These are phyloP conservation scores for Penicillium coprophilum DNA, from an alignment of 495 filamentous ascomycete genomes.

Conservation along the genomic window DNA sequence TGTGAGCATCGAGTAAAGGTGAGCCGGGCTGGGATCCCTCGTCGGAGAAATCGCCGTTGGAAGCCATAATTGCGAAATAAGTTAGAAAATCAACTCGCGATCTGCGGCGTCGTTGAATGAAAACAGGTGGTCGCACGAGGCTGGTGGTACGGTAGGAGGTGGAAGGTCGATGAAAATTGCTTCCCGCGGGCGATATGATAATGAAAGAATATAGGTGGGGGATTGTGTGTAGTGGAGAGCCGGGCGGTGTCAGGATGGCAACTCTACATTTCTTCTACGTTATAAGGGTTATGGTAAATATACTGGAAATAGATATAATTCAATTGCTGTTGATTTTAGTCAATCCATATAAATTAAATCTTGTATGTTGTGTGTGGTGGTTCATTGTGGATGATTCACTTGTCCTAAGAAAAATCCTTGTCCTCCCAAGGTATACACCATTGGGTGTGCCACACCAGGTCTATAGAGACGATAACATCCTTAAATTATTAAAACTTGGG, in stretches of 20 bases:
- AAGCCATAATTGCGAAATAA: slow-evolving; percentile 55
- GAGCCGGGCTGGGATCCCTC: slow-evolving; percentile 60
- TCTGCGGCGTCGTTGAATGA: slow-evolving; percentile 17
- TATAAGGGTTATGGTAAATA: background rate
- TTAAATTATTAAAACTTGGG: background rate
- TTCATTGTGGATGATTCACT: slow-evolving; percentile 10
- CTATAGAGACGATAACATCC: background rate
- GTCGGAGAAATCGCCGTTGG: slow-evolving; percentile 63
- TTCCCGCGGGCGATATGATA: slow-evolving; percentile 45
- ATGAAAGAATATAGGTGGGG: slow-evolving; percentile 36
- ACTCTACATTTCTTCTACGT: slow-evolving; percentile 7
- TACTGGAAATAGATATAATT: background rate
- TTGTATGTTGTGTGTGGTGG: background rate
- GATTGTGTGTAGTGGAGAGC: slow-evolving; percentile 50
- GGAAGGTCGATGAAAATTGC: slow-evolving; percentile 43
- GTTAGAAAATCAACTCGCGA: slow-evolving; percentile 23
- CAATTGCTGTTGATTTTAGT: background rate
- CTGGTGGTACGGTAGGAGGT: slow-evolving; percentile 23
- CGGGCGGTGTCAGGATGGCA: slow-evolving; percentile 36
- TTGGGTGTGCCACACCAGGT: background rate
- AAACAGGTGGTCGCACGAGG: slow-evolving; percentile 18
- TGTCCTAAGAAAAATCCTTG: background rate
- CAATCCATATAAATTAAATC: background rate
- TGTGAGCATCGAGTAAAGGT: slow-evolving; percentile 53
- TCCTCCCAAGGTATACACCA: background rate